A percentile compares a stretch with the other conserved stretches of the same genome.
phyloP scores from a whole-genome alignment of 2,329 filamentous ascomycete genomes.

The Colletotrichum australisinense region DNA sequence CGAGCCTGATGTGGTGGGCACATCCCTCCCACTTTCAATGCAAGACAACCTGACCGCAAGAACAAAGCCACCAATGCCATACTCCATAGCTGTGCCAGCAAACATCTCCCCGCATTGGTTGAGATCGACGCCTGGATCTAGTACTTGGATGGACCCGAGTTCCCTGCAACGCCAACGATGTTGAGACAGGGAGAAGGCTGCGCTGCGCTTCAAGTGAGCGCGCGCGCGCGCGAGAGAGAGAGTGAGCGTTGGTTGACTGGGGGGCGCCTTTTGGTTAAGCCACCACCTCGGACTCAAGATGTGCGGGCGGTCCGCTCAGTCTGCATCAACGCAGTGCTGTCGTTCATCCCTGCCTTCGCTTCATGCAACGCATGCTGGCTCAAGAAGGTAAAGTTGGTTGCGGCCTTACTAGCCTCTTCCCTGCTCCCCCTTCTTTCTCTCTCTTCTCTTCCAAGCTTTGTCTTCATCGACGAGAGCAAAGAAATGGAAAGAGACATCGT shows the following conservation, averaged over 20 bases:
- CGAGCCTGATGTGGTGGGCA: not conserved
- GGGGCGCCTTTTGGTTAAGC: not conserved
- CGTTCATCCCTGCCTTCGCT: slow-evolving; percentile 1
- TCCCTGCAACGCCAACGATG: not conserved
- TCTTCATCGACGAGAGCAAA: not conserved
- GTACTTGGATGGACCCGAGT: not conserved
- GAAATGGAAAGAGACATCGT: not conserved
- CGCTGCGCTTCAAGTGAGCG: not conserved
- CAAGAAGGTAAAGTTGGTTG: not conserved
- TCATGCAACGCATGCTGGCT: not conserved
- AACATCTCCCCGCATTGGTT: slow-evolving; percentile 13
- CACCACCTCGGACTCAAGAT: not conserved
- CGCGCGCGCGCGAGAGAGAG: too few species aligned
- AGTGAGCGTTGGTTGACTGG: not conserved
- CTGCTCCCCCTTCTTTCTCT: not conserved
- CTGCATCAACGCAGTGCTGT: not conserved
- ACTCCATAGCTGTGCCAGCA: slow-evolving; percentile 9
- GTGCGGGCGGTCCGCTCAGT: not conserved
- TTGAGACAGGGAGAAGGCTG: not conserved
- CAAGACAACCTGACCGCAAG: slow-evolving; percentile 17
- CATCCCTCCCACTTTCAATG: not conserved
- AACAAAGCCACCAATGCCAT: slow-evolving; percentile 24
- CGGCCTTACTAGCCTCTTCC: not conserved
- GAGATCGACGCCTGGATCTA: slow-evolving; percentile 10
- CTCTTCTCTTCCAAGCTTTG: not conserved